Evolutionary conservation across 163 green algal genomes (phyloP).

Genomic region (Scenedesmus sp.): DNA sequence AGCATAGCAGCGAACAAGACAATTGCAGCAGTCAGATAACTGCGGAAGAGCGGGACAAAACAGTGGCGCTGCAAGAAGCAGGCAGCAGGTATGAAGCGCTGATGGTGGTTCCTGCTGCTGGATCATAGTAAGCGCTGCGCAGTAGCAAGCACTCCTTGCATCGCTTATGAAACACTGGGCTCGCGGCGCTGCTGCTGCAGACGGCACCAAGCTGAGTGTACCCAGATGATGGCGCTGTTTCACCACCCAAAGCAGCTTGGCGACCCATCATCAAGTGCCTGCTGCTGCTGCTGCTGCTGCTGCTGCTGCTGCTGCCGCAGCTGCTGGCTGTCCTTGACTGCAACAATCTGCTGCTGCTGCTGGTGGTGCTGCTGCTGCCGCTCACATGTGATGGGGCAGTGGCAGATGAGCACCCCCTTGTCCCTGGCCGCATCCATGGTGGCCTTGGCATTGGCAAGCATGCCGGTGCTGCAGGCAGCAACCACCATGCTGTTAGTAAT

Average conservation of each 20-base stretch:
- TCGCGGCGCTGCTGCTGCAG: no score
- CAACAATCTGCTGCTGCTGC: constrained; percentile 63
- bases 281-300: constrained; percentile 73
- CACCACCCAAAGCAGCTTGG: constrained; percentile 52
- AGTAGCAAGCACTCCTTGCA: no score
- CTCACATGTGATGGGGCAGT: constrained; percentile 82
- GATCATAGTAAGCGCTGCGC: no score
- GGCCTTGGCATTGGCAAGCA: constrained; percentile 69
- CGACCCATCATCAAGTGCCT: neutral
- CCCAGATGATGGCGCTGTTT: constrained; percentile 62
- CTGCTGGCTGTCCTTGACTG: constrained; percentile 24
- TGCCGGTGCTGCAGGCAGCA: constrained; percentile 49
- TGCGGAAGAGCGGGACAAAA: no score
- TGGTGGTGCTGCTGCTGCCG: constrained; percentile 54
- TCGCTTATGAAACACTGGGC: no score
- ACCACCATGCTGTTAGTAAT: no score
- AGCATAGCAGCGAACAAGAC: no score
- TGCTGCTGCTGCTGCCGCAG: constrained; percentile 73
- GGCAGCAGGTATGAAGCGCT: no score
- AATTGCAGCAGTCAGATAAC: no score
- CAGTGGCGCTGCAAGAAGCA: no score
- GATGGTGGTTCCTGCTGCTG: no score
- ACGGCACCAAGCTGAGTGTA: no score
- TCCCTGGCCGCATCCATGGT: constrained; percentile 84
- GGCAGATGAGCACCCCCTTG: constrained; percentile 78